phyloP scores from a whole-genome alignment of 495 filamentous ascomycete genomes.

The Podospora sp. region DNA sequence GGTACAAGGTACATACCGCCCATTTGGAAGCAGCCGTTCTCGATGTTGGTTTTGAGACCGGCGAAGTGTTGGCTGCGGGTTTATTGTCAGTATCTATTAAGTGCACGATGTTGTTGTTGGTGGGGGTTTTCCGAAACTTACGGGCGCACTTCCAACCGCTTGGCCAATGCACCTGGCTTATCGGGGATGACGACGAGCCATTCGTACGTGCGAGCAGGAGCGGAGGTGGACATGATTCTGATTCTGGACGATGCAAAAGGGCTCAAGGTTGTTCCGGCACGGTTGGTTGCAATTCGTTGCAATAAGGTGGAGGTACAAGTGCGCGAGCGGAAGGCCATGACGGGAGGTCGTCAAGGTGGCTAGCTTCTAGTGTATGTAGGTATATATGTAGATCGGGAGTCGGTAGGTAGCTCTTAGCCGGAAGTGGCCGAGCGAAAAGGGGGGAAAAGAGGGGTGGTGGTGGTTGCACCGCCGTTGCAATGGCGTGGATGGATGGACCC shows the following conservation, averaged over 20 bases:
- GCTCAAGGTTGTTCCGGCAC: no score
- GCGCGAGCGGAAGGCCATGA: background rate
- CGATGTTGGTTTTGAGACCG: conserved; percentile 46
- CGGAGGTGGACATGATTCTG: conserved; percentile 46
- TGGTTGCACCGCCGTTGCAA: background rate
- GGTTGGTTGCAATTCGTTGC: background rate
- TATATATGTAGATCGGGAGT: background rate
- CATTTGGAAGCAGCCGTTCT: conserved; percentile 54
- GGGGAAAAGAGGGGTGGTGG: background rate
- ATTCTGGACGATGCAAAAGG: background rate
- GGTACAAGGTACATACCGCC: conserved; percentile 58
- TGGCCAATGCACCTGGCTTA: conserved; percentile 62
- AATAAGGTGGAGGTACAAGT: background rate
- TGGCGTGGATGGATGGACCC: background rate
- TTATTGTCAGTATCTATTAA: no score
- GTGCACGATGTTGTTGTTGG: no score
- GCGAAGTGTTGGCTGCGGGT: conserved; percentile 50
- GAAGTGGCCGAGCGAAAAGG: background rate
- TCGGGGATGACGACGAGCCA: conserved; percentile 89
- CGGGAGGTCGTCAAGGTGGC: background rate
- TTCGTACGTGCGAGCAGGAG: conserved; percentile 61
- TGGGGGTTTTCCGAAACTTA: conserved; percentile 53
- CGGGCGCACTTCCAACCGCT: conserved; percentile 72
- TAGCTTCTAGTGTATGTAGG: background rate
- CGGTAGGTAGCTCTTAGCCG: background rate